Percentiles rank a stretch among this genome's conserved stretches.
Conservation (phyloP, 2,329 filamentous ascomycete species). For the Pseudogymnoascus sp. region DNA sequence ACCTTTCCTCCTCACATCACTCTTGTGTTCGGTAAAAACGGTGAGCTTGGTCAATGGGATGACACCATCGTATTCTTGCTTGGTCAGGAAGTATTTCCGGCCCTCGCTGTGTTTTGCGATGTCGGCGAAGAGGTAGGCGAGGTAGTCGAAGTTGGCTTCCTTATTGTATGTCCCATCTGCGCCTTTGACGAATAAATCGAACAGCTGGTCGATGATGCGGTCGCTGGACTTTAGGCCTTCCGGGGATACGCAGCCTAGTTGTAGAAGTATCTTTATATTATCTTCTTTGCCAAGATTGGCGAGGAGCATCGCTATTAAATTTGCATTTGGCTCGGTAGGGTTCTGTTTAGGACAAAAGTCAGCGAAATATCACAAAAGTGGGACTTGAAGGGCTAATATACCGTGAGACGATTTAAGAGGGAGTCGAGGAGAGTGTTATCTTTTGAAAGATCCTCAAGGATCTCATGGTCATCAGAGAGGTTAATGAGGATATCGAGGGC, state of each 20-base stretch:
- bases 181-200: conserved; percentile 95
- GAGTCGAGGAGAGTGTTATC: conserved; percentile 76
- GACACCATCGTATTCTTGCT: conserved; percentile 69
- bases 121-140: conserved; percentile 90
- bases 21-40: conserved; percentile 88
- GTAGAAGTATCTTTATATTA: conserved; percentile 58
- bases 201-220: conserved; percentile 75
- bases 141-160: conserved; percentile 79
- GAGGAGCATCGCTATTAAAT: conserved; percentile 82
- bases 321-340: conserved; percentile 69
- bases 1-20: conserved; percentile 76
- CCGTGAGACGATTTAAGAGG: conserved; percentile 63
- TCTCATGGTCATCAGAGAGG: conserved; percentile 65
- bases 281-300: conserved; percentile 85
- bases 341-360: conserved; percentile 37
- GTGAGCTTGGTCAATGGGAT: conserved; percentile 88
- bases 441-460: conserved; percentile 62
- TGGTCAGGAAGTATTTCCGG: conserved; percentile 63
- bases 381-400: conserved; percentile 45
- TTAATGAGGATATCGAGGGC: conserved; percentile 87
- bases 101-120: conserved; percentile 73
- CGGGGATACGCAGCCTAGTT: conserved; percentile 58
- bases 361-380: conserved; percentile 3
- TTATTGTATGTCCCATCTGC: conserved; percentile 76
- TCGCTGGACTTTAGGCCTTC: conserved; percentile 63